phyloP scores from a whole-genome alignment of 495 filamentous ascomycete species.

The Aspergillus coremiiformis region DNA sequence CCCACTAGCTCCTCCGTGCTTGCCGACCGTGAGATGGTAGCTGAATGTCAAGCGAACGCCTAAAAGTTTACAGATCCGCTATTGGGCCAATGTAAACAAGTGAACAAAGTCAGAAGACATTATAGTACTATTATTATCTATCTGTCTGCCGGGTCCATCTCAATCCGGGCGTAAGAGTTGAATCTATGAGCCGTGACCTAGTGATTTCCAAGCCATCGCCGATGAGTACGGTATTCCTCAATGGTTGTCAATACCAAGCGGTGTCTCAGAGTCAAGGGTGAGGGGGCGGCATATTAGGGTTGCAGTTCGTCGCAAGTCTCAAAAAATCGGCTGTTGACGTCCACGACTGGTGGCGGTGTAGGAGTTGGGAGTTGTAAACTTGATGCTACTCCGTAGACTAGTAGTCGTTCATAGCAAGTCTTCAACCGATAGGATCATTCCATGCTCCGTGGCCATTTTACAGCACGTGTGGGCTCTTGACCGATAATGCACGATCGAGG shows the following conservation, averaged over 20 bases:
- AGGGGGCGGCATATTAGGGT: slow-evolving; percentile 6
- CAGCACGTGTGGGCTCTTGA: neutral
- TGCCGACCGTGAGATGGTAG: slow-evolving; percentile 3
- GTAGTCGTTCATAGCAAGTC: no score
- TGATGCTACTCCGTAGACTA: no score
- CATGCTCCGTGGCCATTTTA: neutral
- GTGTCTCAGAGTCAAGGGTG: slow-evolving; percentile 16
- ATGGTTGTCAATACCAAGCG: no score
- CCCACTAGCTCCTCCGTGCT: neutral
- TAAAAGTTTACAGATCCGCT: neutral
- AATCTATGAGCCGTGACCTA: neutral
- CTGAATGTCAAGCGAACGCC: slow-evolving; percentile 1
- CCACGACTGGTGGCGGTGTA: slow-evolving; percentile 2
- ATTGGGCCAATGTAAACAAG: neutral
- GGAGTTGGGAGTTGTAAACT: neutral
- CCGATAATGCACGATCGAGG: slow-evolving; percentile 8
- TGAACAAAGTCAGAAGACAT: neutral
- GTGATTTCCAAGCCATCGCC: neutral
- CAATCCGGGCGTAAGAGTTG: neutral
- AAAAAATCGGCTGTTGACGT: neutral
- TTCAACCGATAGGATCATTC: neutral
- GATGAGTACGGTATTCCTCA: no score
- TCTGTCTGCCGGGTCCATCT: neutral
- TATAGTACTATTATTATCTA: no score
- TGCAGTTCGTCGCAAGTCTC: neutral